A percentile compares a stretch with the other conserved stretches of the same genome.
These are phyloP conservation scores for Trypanosoma vivax DNA, from an alignment of 208 protist genomes.

Conservation along the genomic window DNA sequence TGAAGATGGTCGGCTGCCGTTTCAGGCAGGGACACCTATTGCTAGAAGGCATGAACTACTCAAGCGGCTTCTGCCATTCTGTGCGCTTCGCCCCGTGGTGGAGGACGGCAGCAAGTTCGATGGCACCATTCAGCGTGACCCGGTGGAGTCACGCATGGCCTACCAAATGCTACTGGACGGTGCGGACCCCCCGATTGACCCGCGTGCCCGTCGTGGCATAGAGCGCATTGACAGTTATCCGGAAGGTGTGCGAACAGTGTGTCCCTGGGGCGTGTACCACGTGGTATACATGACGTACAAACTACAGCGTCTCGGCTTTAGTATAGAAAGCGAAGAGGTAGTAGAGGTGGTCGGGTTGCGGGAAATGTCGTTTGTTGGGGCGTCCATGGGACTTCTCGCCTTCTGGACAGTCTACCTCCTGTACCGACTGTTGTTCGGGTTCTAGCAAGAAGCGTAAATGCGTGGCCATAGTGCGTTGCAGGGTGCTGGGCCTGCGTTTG, in stretches of 20 bases:
- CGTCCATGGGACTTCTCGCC: slow-evolving; percentile 21
- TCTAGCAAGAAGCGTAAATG: neutral
- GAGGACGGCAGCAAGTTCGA: slow-evolving; percentile 62
- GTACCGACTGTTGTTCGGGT: slow-evolving; percentile 33
- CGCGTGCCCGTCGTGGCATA: slow-evolving; percentile 64
- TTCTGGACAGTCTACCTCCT: slow-evolving; percentile 32
- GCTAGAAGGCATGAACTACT: slow-evolving; percentile 35
- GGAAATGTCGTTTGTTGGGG: slow-evolving; percentile 32
- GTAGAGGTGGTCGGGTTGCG: slow-evolving; percentile 56
- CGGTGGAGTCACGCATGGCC: slow-evolving; percentile 80
- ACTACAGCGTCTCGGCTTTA: slow-evolving; percentile 57
- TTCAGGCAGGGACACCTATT: slow-evolving; percentile 34
- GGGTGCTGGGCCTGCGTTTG: too few species aligned
- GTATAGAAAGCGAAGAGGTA: slow-evolving; percentile 38
- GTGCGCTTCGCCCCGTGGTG: slow-evolving; percentile 53
- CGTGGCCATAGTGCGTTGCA: too few species aligned
- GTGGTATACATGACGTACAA: slow-evolving; percentile 79
- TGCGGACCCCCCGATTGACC: slow-evolving; percentile 66
- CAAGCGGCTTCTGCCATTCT: slow-evolving; percentile 54
- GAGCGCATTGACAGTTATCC: slow-evolving; percentile 71
- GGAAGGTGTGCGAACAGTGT: slow-evolving; percentile 43
- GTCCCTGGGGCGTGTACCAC: slow-evolving; percentile 83
- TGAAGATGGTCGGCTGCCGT: slow-evolving; percentile 79
- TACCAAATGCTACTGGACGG: slow-evolving; percentile 76
- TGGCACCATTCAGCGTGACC: slow-evolving; percentile 60